Conservation (phyloP, 1,284 basidiomycete genomes). For the Pisolithus thermaeus region DNA sequence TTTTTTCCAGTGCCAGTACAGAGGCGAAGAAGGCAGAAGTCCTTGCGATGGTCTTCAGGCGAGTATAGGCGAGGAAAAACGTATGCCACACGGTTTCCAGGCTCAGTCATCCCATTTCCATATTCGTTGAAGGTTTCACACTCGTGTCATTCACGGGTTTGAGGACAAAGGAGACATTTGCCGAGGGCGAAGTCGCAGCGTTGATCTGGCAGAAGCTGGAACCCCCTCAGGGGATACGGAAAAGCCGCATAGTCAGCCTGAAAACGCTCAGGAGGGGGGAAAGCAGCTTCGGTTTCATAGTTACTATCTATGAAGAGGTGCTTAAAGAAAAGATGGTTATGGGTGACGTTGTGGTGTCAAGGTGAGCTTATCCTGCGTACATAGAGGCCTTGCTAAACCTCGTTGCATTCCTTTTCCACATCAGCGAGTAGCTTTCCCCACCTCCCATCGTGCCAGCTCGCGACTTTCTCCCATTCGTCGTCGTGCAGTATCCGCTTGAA, state of each 20-base stretch:
- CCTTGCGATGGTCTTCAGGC: conserved; percentile 87
- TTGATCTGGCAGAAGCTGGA: conserved; percentile 93
- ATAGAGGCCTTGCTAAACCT: conserved; percentile 56
- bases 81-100: neutral
- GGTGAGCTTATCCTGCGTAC: conserved; percentile 82
- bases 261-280: conserved; percentile 84
- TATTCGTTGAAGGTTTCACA: neutral
- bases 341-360: conserved; percentile 24
- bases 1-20: conserved; percentile 93
- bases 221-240: conserved; percentile 93
- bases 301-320: conserved; percentile 87
- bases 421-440: too few relatives aligned
- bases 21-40: conserved; percentile 99
- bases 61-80: conserved; percentile 76
- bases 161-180: conserved; percentile 94
- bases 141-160: conserved; percentile 52
- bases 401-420: too few relatives aligned
- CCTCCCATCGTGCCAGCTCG: too few relatives aligned
- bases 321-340: conserved; percentile 96
- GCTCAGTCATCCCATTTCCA: neutral
- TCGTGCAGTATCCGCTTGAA: too few relatives aligned
- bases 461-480: too few relatives aligned
- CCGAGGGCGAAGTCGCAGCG: conserved; percentile 95
- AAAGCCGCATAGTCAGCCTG: conserved; percentile 96
- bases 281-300: conserved; percentile 93